Evolutionary conservation across 2,329 filamentous ascomycete species (phyloP), one percentile per base, ranked within the genome.

Genomic region (Cytospora piceae): DNA sequence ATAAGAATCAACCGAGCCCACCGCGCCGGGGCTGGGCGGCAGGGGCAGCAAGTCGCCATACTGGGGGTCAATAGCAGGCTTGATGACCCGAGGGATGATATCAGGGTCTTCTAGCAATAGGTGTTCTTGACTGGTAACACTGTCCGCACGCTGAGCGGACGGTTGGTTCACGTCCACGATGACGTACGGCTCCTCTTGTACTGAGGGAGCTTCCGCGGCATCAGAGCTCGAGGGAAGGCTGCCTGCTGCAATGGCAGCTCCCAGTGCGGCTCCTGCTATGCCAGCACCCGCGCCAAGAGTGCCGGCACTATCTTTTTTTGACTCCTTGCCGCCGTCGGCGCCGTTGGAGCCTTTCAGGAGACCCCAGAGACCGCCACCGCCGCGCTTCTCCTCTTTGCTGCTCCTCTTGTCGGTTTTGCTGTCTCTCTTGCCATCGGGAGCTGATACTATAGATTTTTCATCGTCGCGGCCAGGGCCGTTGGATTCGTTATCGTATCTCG

Each of bases 281-380:
- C 87, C 87, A 86, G 80, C 87, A 89, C 86, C 86, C 82, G 83
- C 85, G 86, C 86, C 86, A 86, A 84, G 81, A 83, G 83, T 89
- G 83, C 80, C 86, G 86, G 87, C 85, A 82, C 85, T 86, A 89
- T 78, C 87, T 89, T 89, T 77, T 78, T 69, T 67, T 74, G 71
- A 67, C 69, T 73, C 74, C 59, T 77, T 74, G 64, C 77, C 76
- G 39, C 71, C 73, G 39, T 75, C 76, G 62, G 69, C 74, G 65
- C 77, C 77, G 57, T 78, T 77, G 14, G 77, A 77, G 67, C 73
- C 77, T 69, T 80, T 82, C 74, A 82, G 79, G 67, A 84, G 78
- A 71, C 78, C 78, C 63, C 85, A 84, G 69, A 86, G 79, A 29
- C 82, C 75, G 46, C 80, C 77, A 58, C 75, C 77, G 27, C 77